Base-by-base conservation (phyloP, 805 yeast genomes). In the Wickerhamomyces queroliae region DNA sequence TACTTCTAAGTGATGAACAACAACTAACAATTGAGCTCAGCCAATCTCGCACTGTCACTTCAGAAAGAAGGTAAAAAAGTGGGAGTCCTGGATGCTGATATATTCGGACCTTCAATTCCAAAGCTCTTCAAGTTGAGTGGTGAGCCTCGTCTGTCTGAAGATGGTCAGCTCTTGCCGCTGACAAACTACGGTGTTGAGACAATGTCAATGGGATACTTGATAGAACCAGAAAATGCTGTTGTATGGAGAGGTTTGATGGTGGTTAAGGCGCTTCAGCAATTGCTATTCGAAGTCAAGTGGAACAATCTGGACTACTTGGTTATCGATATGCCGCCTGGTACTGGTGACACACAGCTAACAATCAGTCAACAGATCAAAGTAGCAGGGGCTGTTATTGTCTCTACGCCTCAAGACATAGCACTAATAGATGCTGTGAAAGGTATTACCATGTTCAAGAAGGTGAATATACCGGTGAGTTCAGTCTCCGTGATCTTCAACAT, bases 241-340 rank as follows among this genome's bases (percentile, higher is more conserved):
- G 91, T 82, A 0, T 87, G 95, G 95, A 66, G 95, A 39, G 95
- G 95, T 0, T 61, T 86, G 31, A 78, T 87, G 78, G 90, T 87
- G 17, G 87, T 83, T 77, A 87, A 87, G 57, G 95, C 95, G 0
- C 58, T 87, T 19, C 88, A 87, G 49, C 95, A 87, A 53, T 67
- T 87, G n/a, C 55, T 87, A 9, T 87, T 82, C 50, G 95, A 87
- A 39, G 95, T 87, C 1, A 74, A 78, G 33, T 87, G 95, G 95
- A 65, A 67, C 21, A 54, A 58, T 5, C 55, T 86, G 33, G 95
- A 87, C 54, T 70, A 78, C 18, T 63, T 87, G 35, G 81, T 87
- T 2, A 65, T 87, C 10, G 95, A 87, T 50, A 74, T 87, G 84
- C 95, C 95, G 0, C 95, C 95, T 1, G 95, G 95, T 3, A 87